Conservation (phyloP, 345 rosid genomes). For the Rhodamnia argentea region DNA sequence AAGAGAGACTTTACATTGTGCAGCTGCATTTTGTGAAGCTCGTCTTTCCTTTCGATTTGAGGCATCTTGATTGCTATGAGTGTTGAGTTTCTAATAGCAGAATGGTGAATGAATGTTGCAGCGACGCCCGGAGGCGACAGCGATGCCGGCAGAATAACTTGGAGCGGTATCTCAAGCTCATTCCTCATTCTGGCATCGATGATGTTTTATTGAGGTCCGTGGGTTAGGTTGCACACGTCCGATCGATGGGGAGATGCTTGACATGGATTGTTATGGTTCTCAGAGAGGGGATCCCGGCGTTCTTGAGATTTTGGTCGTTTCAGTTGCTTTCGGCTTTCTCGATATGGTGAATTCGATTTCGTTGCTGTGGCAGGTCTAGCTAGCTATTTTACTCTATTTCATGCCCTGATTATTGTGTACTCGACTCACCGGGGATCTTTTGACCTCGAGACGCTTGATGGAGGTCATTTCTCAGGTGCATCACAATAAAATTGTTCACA, state of each 20-base stretch:
- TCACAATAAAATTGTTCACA: neutral
- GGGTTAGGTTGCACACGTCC: neutral
- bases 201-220: neutral
- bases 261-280: neutral
- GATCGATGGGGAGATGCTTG: neutral
- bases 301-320: neutral
- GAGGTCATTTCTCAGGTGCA: neutral
- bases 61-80: neutral
- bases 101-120: neutral
- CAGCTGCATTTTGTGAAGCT: neutral
- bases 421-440: neutral
- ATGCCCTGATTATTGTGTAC: neutral
- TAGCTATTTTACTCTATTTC: neutral
- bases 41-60: neutral
- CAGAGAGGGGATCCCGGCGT: neutral
- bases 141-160: neutral
- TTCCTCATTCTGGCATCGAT: slow-evolving; percentile 1
- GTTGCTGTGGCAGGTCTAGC: neutral
- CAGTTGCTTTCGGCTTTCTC: neutral
- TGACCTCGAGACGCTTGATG: neutral
- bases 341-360: neutral
- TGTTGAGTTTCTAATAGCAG: neutral
- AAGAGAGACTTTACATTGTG: neutral
- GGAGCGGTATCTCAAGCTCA: neutral
- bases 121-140: neutral